Percentiles rank a stretch among this genome's conserved stretches.
These are phyloP conservation scores for Trichoderma asperellum DNA, from an alignment of 2,329 filamentous ascomycete species.

Conservation along the genomic window DNA sequence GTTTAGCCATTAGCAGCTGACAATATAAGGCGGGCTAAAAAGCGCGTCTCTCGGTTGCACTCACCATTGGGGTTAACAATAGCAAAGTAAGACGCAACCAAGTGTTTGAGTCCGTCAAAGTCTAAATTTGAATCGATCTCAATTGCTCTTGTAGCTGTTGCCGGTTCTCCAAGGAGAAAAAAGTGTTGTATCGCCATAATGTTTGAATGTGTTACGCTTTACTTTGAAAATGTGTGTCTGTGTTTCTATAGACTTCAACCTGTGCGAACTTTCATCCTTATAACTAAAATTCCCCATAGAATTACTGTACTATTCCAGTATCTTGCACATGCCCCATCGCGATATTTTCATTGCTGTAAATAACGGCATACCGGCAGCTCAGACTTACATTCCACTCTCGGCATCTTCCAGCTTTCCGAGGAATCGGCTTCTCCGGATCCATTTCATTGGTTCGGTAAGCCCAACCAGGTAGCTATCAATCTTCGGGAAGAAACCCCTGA, in stretches of 20 bases:
- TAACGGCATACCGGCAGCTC: neutral
- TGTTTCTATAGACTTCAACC: neutral
- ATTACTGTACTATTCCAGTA: neutral
- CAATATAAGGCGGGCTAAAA: neutral
- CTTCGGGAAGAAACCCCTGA: neutral
- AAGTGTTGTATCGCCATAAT: conserved; percentile 47
- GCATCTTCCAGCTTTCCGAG: neutral
- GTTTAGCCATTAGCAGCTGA: neutral
- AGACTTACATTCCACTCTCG: neutral
- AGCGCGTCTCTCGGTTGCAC: neutral
- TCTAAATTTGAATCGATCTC: conserved; percentile 43
- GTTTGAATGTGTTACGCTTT: neutral
- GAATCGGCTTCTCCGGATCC: neutral
- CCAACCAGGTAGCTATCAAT: rapidly evolving
- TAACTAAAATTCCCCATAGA: neutral
- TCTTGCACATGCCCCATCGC: neutral
- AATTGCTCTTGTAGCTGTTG: conserved; percentile 43
- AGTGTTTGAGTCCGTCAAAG: conserved; percentile 44
- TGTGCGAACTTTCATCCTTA: neutral
- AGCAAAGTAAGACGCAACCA: conserved; percentile 49
- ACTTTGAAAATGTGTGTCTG: neutral
- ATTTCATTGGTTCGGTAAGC: conserved; percentile 5
- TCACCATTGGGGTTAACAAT: conserved; percentile 49
- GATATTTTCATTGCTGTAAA: neutral
- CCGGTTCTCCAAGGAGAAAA: conserved; percentile 48